Conservation (phyloP, 2,329 filamentous ascomycete genomes). For the Fusarium floridanum region DNA sequence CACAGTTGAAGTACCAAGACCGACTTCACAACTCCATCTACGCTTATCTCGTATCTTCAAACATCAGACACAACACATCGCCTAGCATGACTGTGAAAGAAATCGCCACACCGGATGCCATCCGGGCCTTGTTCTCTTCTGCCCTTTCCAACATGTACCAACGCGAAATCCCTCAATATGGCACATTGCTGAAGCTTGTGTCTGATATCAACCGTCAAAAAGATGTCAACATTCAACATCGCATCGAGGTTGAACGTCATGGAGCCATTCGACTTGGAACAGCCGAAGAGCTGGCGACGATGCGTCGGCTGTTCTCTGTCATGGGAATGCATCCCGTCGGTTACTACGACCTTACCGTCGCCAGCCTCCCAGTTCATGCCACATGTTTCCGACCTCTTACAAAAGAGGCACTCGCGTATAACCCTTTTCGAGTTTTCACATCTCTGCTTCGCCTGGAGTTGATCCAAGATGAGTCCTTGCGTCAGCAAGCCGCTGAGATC, state of each 20-base stretch:
- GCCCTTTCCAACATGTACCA: constrained; percentile 50
- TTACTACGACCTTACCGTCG: constrained; percentile 62
- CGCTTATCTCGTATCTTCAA: neutral
- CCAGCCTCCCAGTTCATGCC: constrained; percentile 62
- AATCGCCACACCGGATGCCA: constrained; percentile 18
- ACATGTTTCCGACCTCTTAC: constrained; percentile 61
- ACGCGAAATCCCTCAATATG: constrained; percentile 49
- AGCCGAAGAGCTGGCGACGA: constrained; percentile 54
- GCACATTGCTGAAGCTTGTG: constrained; percentile 46
- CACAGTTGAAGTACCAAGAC: neutral
- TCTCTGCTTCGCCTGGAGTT: constrained; percentile 55
- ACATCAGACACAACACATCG: neutral
- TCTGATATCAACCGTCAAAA: constrained; percentile 32
- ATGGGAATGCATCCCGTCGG: constrained; percentile 63
- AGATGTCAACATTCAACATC: neutral
- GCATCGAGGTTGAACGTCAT: constrained; percentile 49
- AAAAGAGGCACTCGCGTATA: constrained; percentile 49
- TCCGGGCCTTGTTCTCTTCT: constrained; percentile 35
- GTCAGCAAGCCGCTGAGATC: neutral
- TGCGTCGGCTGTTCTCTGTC: constrained; percentile 59
- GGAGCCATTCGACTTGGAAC: constrained; percentile 63
- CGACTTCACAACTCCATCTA: neutral
- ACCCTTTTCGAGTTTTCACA: constrained; percentile 59
- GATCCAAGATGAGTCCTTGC: constrained; percentile 36
- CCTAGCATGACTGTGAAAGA: constrained; percentile 11